These are phyloP conservation scores for Pueraria montana DNA, from an alignment of 306 rosid species.

Conservation along the genomic window DNA sequence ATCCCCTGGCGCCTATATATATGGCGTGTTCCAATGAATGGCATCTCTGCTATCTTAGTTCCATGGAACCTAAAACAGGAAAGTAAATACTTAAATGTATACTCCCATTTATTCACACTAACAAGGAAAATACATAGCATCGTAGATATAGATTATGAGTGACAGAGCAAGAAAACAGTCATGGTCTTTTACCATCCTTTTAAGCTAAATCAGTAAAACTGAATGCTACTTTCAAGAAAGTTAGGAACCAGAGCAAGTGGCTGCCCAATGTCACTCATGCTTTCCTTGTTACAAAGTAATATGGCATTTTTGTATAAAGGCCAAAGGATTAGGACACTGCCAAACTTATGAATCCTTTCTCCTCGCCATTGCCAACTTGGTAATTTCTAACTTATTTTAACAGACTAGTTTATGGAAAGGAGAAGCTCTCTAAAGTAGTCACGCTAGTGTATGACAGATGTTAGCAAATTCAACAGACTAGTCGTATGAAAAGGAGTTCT, in stretches of 20 bases:
- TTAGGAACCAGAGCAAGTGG: conserved; percentile 5
- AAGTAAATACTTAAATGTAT: conserved; percentile 10
- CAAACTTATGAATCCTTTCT: conserved; percentile 21
- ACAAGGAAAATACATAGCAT: not conserved
- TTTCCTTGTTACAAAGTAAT: not conserved
- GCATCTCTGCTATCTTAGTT: conserved; percentile 89
- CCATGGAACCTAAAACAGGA: conserved; percentile 80
- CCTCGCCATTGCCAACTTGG: not conserved
- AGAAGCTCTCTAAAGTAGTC: conserved; percentile 19
- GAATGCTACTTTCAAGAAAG: conserved; percentile 29
- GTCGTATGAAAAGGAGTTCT: conserved; percentile 1
- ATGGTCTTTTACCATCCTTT: not conserved
- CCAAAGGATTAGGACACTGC: not conserved
- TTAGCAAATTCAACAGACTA: conserved; percentile 19
- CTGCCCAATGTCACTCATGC: conserved; percentile 14
- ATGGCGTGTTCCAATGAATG: conserved; percentile 92
- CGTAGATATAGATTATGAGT: not conserved
- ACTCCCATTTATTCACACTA: conserved; percentile 14
- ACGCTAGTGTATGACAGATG: not conserved
- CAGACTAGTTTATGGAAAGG: conserved; percentile 2
- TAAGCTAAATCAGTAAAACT: conserved; percentile 14
- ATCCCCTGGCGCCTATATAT: conserved; percentile 92
- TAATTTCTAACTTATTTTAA: conserved; percentile 25
- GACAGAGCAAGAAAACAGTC: conserved; percentile 4
- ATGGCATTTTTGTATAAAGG: conserved; percentile 2